Evolutionary conservation across 2,329 filamentous ascomycete species (phyloP).

Genomic region (Claviceps humidiphila): DNA sequence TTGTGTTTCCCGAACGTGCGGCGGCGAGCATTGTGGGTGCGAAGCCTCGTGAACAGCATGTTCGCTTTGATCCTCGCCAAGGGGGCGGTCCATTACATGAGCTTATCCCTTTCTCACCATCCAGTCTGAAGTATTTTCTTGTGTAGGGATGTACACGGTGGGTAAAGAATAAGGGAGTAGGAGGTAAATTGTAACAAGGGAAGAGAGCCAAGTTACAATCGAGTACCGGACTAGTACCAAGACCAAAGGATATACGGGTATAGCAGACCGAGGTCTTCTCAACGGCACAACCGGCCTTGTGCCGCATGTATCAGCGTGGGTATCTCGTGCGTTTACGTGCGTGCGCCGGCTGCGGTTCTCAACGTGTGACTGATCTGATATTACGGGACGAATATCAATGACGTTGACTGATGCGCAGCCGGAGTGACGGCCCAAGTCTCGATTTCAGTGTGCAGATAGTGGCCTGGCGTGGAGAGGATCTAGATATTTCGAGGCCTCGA

Average conservation of each 20-base stretch:
- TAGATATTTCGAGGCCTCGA: neutral
- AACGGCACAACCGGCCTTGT: constrained; percentile 39
- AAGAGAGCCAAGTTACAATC: neutral
- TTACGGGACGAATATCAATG: neutral
- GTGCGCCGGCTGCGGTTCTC: neutral
- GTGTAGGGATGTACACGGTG: neutral
- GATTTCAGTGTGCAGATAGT: neutral
- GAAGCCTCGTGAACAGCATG: constrained; percentile 49
- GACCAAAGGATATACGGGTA: no score
- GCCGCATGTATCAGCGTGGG: neutral
- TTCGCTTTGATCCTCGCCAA: constrained; percentile 63
- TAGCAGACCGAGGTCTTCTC: constrained; percentile 24
- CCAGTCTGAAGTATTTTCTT: constrained; percentile 5
- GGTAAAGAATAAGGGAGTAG: neutral
- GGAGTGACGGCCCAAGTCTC: neutral
- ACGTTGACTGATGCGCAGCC: neutral
- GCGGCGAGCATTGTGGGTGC: constrained; percentile 37
- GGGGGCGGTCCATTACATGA: constrained; percentile 67
- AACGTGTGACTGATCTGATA: neutral
- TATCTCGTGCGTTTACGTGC: constrained; percentile 21
- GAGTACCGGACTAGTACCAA: no score
- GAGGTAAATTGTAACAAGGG: neutral
- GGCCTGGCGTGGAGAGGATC: neutral
- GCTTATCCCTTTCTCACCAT: constrained; percentile 29
- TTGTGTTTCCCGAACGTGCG: constrained; percentile 36